Evolutionary conservation across 495 filamentous ascomycete genomes (phyloP).

Genomic region (Hypoxylon perforatum): DNA sequence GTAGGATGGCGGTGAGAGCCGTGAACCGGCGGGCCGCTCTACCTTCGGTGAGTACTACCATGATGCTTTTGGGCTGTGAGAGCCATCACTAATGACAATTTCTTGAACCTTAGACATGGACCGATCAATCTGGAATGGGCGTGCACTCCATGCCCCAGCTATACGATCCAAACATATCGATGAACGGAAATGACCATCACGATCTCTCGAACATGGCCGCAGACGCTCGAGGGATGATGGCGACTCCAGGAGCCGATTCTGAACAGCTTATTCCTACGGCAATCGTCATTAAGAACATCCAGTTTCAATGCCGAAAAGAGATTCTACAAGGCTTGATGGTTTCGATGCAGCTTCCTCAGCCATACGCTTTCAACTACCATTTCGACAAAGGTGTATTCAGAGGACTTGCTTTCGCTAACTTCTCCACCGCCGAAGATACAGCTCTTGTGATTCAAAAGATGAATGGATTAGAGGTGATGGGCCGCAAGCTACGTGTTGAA

Average conservation of each 20-base stretch:
- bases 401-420: slow-evolving; percentile 97
- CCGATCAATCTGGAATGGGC: slow-evolving; percentile 55
- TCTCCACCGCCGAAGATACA: slow-evolving; percentile 94
- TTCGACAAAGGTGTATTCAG: slow-evolving; percentile 98
- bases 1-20: slow-evolving; percentile 54
- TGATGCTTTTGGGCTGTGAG: slow-evolving; percentile 26
- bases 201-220: slow-evolving; percentile 36
- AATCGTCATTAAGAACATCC: slow-evolving; percentile 99
- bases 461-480: slow-evolving; percentile 95
- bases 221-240: slow-evolving; percentile 47
- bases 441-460: slow-evolving; percentile 87
- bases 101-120: slow-evolving; percentile 56
- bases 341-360: slow-evolving; percentile 86
- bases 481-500: slow-evolving; percentile 92
- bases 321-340: slow-evolving; percentile 93
- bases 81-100: slow-evolving; percentile 10
- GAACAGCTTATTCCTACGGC: slow-evolving; percentile 93
- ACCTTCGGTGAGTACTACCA: slow-evolving; percentile 58
- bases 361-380: slow-evolving; percentile 99
- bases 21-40: slow-evolving; percentile 57
- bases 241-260: slow-evolving; percentile 60
- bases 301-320: slow-evolving; percentile 98
- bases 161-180: slow-evolving; percentile 46
- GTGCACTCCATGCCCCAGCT: slow-evolving; percentile 53
- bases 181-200: slow-evolving; percentile 51